Percentiles rank a stretch among this genome's conserved stretches.
Conservation (phyloP, 768 basidiomycete species). For the Erythrobasidium yunnanense region DNA sequence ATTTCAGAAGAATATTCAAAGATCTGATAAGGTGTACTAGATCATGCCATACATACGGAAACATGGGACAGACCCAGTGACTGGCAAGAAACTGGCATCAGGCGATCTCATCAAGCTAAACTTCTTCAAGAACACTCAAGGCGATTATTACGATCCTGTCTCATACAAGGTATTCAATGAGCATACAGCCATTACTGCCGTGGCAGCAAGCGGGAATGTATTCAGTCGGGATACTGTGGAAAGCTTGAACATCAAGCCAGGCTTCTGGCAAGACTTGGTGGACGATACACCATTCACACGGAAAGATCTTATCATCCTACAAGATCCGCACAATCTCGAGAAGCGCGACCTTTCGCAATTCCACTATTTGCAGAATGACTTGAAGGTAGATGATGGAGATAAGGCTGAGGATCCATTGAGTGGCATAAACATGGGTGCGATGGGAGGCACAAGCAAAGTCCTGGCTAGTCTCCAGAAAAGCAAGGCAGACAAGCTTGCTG, state of each 20-base stretch:
- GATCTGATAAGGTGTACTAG: not conserved
- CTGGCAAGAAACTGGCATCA: constrained; percentile 43
- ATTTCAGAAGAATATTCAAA: not conserved
- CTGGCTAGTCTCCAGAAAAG: constrained; percentile 29
- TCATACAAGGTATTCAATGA: constrained; percentile 95
- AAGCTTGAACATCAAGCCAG: constrained; percentile 50
- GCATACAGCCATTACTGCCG: constrained; percentile 86
- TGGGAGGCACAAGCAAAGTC: constrained; percentile 42
- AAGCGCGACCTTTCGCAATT: constrained; percentile 44
- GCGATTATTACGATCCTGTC: constrained; percentile 83
- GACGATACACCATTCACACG: constrained; percentile 74
- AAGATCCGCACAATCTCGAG: constrained; percentile 47
- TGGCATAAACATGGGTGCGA: constrained; percentile 45
- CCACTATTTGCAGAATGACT: constrained; percentile 44
- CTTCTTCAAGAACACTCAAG: constrained; percentile 42
- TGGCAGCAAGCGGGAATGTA: constrained; percentile 82
- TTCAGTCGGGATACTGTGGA: constrained; percentile 66
- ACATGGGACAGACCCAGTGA: constrained; percentile 43
- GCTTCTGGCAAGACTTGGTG: constrained; percentile 63
- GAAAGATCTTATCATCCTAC: constrained; percentile 85
- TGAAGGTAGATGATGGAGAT: constrained; percentile 38
- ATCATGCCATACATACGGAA: constrained; percentile 38
- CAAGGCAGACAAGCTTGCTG: constrained; percentile 17
- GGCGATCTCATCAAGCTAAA: constrained; percentile 45
- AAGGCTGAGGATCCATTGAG: constrained; percentile 39